Percentiles rank a stretch among this genome's conserved stretches.
These are phyloP conservation scores for Sugiyamaella grinbergsii DNA, from an alignment of 1,139 yeast genomes.

Conservation along the genomic window DNA sequence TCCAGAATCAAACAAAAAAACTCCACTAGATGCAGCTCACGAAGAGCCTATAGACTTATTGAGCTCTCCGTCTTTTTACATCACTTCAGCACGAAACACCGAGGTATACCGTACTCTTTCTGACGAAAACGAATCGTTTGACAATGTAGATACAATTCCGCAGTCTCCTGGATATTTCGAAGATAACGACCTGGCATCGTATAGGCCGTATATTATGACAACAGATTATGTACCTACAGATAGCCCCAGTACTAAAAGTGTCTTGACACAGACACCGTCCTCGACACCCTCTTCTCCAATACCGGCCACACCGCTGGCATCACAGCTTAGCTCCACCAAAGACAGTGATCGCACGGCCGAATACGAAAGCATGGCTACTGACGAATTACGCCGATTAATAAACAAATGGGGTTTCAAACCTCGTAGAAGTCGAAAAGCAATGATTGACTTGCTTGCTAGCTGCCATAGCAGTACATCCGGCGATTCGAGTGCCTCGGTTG, in stretches of 20 bases:
- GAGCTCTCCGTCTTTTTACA: background rate
- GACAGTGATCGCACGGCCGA: background rate
- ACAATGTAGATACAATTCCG: conserved; percentile 6
- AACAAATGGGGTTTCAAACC: conserved; percentile 26
- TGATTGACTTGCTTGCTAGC: conserved; percentile 23
- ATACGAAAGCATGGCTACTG: conserved; percentile 14
- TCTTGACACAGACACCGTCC: too few species aligned
- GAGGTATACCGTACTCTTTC: too few species aligned
- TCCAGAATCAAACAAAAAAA: background rate
- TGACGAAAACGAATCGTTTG: background rate
- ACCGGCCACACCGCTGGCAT: background rate
- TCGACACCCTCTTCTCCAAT: background rate
- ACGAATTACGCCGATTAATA: conserved; percentile 19
- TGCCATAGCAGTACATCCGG: conserved; percentile 5
- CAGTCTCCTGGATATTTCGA: conserved; percentile 17
- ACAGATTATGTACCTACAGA: background rate
- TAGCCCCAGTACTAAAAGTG: too few species aligned
- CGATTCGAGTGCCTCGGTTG: too few species aligned
- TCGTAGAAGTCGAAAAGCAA: conserved; percentile 19
- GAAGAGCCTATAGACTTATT: background rate
- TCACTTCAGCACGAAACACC: background rate
- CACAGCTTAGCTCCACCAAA: too few species aligned
- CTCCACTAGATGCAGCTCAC: too few species aligned
- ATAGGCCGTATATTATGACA: conserved; percentile 11
- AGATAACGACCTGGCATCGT: background rate